These are phyloP conservation scores for Phytophthora aleatoria DNA, from an alignment of 352 stramenopile genomes.

Conservation along the genomic window DNA sequence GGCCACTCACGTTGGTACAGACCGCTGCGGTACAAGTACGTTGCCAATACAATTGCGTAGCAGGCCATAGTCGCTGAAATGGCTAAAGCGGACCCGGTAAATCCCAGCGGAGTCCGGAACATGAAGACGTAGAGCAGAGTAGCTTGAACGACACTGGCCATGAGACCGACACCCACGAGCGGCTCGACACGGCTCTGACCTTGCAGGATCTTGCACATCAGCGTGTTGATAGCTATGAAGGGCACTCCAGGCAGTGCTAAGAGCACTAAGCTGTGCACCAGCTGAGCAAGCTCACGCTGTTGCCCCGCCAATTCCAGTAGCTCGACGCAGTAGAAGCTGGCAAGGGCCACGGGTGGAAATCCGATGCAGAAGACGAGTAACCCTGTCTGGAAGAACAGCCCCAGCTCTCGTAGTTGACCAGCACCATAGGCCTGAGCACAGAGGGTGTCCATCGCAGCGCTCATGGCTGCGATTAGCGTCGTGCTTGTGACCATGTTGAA, in stretches of 20 bases:
- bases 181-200: slow-evolving; percentile 85
- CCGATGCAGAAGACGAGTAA: slow-evolving; percentile 67
- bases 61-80: slow-evolving; percentile 54
- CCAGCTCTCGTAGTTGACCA: slow-evolving; percentile 86
- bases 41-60: slow-evolving; percentile 68
- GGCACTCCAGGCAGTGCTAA: slow-evolving; percentile 81
- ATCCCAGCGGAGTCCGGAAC: slow-evolving; percentile 76
- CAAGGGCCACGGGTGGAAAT: slow-evolving; percentile 61
- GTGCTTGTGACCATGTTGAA: slow-evolving; percentile 87
- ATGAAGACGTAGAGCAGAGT: slow-evolving; percentile 88
- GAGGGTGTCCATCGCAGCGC: slow-evolving; percentile 90
- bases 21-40: slow-evolving; percentile 71
- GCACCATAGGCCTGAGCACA: slow-evolving; percentile 85
- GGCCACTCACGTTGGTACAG: slow-evolving; percentile 77
- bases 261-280: slow-evolving; percentile 71
- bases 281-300: slow-evolving; percentile 59
- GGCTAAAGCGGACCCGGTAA: slow-evolving; percentile 79
- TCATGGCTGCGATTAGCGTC: slow-evolving; percentile 82
- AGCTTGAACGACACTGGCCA: slow-evolving; percentile 82
- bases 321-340: slow-evolving; percentile 80
- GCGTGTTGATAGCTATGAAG: slow-evolving; percentile 67
- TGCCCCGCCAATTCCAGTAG: slow-evolving; percentile 81
- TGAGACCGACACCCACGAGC: slow-evolving; percentile 79
- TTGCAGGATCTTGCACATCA: slow-evolving; percentile 87
- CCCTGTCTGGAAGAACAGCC: slow-evolving; percentile 87